Conservation (phyloP, 1,139 yeast genomes). For the Hyphopichia pseudoburtonii region DNA sequence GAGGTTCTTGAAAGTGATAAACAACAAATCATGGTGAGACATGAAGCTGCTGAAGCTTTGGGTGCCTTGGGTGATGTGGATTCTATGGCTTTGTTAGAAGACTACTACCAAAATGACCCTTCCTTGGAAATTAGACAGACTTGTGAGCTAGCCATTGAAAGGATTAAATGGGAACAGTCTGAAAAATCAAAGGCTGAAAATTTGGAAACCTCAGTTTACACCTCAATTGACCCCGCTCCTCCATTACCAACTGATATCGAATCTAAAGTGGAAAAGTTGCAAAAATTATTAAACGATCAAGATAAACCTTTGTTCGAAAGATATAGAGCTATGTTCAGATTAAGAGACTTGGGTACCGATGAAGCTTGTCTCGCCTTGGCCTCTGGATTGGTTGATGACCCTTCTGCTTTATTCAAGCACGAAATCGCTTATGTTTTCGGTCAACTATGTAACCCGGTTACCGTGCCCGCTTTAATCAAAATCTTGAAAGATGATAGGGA, state of each 20-base stretch:
- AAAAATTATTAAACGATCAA: slow-evolving; percentile 72
- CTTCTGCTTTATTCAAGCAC: slow-evolving; percentile 92
- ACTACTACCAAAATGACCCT: slow-evolving; percentile 72
- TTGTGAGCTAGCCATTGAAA: slow-evolving; percentile 93
- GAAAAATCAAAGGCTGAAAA: slow-evolving; percentile 61
- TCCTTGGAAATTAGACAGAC: slow-evolving; percentile 91
- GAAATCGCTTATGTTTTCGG: slow-evolving; percentile 99
- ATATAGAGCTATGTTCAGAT: slow-evolving; percentile 97
- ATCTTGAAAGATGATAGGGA: slow-evolving; percentile 74
- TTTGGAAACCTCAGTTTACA: slow-evolving; percentile 73
- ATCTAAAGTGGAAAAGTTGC: slow-evolving; percentile 60
- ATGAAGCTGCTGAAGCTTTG: slow-evolving; percentile 98
- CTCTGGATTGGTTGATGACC: slow-evolving; percentile 76
- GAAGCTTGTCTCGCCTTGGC: slow-evolving; percentile 94
- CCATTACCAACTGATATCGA: slow-evolving; percentile 73
- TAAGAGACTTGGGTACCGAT: slow-evolving; percentile 90
- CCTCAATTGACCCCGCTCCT: slow-evolving; percentile 97
- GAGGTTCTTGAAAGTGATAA: slow-evolving; percentile 63
- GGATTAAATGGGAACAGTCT: slow-evolving; percentile 90
- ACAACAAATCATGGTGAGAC: slow-evolving; percentile 96
- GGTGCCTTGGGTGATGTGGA: slow-evolving; percentile 90
- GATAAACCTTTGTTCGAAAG: slow-evolving; percentile 81
- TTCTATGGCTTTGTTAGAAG: slow-evolving; percentile 66
- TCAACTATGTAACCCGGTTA: slow-evolving; percentile 90
- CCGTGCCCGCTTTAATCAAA: slow-evolving; percentile 83